A percentile compares a stretch with the other conserved stretches of the same genome.
Evolutionary conservation across 1,139 yeast species (phyloP).

Genomic region (Nakaseomyces nivariensis): DNA sequence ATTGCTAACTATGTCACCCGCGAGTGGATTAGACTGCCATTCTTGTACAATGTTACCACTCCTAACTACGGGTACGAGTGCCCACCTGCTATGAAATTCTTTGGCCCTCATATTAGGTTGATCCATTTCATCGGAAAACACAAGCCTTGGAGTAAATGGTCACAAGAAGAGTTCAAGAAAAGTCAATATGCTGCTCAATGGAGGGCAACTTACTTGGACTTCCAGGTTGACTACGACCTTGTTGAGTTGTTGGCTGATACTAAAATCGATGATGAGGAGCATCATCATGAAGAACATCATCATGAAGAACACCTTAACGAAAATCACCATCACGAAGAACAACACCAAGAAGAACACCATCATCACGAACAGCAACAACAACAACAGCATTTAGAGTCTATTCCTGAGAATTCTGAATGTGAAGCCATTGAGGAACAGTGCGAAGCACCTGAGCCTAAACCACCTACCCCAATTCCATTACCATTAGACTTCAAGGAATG

Average conservation of each 20-base stretch:
- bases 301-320: background rate
- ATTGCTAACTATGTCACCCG: slow-evolving; percentile 1
- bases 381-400: background rate
- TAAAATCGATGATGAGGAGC: background rate
- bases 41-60: slow-evolving; percentile 69
- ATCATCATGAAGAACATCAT: background rate
- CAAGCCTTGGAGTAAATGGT: slow-evolving; percentile 63
- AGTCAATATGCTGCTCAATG: slow-evolving; percentile 15
- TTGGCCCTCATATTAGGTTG: slow-evolving; percentile 44
- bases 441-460: background rate
- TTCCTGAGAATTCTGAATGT: slow-evolving; percentile 2
- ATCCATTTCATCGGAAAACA: slow-evolving; percentile 73
- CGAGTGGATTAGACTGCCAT: slow-evolving; percentile 65
- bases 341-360: slow-evolving; percentile 6
- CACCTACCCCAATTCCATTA: slow-evolving; percentile 9
- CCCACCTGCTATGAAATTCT: slow-evolving; percentile 63
- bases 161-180: slow-evolving; percentile 5
- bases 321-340: background rate
- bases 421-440: background rate
- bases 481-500: slow-evolving; percentile 14
- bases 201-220: slow-evolving; percentile 14
- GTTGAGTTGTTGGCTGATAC: slow-evolving; percentile 3
- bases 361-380: slow-evolving; percentile 15
- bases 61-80: slow-evolving; percentile 76
- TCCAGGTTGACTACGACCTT: slow-evolving; percentile 11